Evolutionary conservation across 1,139 yeast species (phyloP), one percentile per base, ranked within the genome.

Genomic region (Blastobotrys proliferans): DNA sequence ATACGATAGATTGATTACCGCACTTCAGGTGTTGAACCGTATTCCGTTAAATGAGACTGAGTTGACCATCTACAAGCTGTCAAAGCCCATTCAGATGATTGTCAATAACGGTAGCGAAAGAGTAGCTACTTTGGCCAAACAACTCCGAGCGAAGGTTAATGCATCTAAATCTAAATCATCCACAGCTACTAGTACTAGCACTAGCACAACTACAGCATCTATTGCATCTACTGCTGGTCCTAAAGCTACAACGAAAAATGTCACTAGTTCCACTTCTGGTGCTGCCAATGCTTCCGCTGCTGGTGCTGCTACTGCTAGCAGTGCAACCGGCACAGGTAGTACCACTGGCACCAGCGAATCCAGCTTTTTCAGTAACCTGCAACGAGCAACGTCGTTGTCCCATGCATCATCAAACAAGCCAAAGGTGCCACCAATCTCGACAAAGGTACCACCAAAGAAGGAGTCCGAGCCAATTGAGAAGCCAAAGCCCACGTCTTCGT

Each of bases 41-140:
- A 51, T 57, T 43, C 51, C 58, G 6, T 35, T 56, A 18, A 43
- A 55, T 8, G 30, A 49, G 19, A 53, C 51, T 22, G 51, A 49
- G n/a, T 35, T 57, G 39, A 54, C 51, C 6, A 42, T 40, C 39
- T 51, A 48, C 19, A 58, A 60, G 31, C 46, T 60, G 35, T 46
- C 46, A 14, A 55, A 50, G 24, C 47, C 55, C 3, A 35, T 60
- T 11, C 34, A 46, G 4, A 36, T 50, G 8, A 40, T 52, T 11
- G 44, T 28, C 21, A 49, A 53, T 26, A 53, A 53, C 41, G 58
- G 53, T 13, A 38, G n/a, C 20, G 26, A 25, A 2, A n/a, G 28
- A 9, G 35, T 28, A 3, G 20, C 28, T 13, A 18, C 14, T 6
- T 21, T 41, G 22, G 39, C 38, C 6, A 8, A 24, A 6, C 22